Evolutionary conservation across 108 stramenopile species (phyloP), one percentile per base, ranked within the genome.

Genomic region (Mediolabrus comicus): DNA sequence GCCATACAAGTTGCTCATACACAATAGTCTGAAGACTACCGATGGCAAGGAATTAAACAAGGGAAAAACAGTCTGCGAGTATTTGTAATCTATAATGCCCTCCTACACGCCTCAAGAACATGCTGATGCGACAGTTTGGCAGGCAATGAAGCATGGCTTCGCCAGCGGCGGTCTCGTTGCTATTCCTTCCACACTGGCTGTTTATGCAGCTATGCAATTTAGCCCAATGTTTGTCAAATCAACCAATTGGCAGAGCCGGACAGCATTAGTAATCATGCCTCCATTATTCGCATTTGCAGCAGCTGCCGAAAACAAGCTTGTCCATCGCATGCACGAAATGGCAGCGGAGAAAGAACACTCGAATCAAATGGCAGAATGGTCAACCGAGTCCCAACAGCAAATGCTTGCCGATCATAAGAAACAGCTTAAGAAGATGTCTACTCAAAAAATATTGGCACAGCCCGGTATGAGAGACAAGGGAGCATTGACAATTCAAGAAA

Each of bases 221-320:
- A 80, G 79, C 58, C 74, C 81, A 10, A 54, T 32, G 28, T 85
- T 80, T 65, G 79, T 75, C 41, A 61, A 66, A 53, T 25, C 69
- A 27, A 92, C 91, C 13, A 92, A 92, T 55, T 83, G 76, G 77
- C 83, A 84, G 59, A 80, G 81, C 38, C 83, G 91, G 53, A 92
- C 91, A 14, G 91, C 91, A 25, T n/a, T 92, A 27, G 75, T 66
- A 29, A 84, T 89, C 57, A 90, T 94, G 92, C 92, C 92, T 3
- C 77, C 90, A 14, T 77, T 91, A 11, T 94, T 94, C 63, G 82
- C 64, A 25, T 94, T 94, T 65, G 88, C 60, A 14, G 75, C 79
- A 25, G 75, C 84, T 1, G 60, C 82, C 41, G 92, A 94, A 72
- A 59, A 49, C 28, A 86, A 87, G 56, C 74, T 90, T 2, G 72